phyloP scores from a whole-genome alignment of 192 early-diverging fungal genomes.

The Cladochytrium replicatum region DNA sequence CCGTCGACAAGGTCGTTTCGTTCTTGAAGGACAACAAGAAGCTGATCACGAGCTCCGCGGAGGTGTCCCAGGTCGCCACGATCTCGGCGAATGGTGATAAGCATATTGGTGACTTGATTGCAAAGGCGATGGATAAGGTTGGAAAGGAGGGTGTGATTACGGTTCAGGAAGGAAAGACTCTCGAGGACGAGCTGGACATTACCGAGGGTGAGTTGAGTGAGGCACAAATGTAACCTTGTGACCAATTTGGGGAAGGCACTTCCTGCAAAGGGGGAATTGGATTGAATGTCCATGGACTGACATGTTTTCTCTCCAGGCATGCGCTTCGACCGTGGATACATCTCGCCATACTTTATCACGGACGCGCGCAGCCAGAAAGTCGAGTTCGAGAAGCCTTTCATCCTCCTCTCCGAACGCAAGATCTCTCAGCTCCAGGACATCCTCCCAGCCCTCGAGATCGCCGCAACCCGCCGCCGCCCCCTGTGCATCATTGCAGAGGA shows the following conservation, averaged over 20 bases:
- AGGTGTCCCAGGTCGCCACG: slow-evolving; percentile 97
- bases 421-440: slow-evolving; percentile 92
- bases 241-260: no score
- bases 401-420: slow-evolving; percentile 98
- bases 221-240: no score
- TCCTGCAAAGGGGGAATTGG: no score
- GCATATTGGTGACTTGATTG: slow-evolving; percentile 91
- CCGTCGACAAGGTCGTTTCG: slow-evolving; percentile 88
- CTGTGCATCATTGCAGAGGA: slow-evolving; percentile 98
- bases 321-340: slow-evolving; percentile 99
- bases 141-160: slow-evolving; percentile 99
- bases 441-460: slow-evolving; percentile 88
- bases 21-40: slow-evolving; percentile 84
- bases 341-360: slow-evolving; percentile 99
- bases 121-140: slow-evolving; percentile 99
- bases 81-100: slow-evolving; percentile 99
- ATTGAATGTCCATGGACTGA: no score
- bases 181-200: slow-evolving; percentile 97
- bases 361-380: slow-evolving; percentile 97
- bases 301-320: slow-evolving; percentile 49
- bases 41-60: slow-evolving; percentile 87
- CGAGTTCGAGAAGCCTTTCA: slow-evolving; percentile 99
- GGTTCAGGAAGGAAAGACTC: slow-evolving; percentile 98
- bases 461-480: slow-evolving; percentile 89
- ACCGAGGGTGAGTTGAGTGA: slow-evolving; percentile 80